phyloP scores from a whole-genome alignment of 2,329 filamentous ascomycete genomes.

The Penicillium sp. region DNA sequence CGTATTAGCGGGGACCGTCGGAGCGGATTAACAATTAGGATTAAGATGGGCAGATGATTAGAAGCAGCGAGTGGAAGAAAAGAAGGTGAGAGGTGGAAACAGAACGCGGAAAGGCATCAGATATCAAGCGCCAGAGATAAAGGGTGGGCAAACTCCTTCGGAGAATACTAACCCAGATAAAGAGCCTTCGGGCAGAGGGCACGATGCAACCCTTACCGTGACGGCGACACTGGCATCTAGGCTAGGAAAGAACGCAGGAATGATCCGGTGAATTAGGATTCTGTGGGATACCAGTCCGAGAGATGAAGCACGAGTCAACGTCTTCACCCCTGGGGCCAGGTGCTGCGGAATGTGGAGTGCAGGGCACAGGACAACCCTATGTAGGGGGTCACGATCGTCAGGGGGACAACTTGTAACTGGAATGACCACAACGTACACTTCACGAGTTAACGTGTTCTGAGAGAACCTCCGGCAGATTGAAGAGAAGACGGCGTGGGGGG shows the following conservation, averaged over 20 bases:
- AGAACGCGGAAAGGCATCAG: constrained; percentile 1
- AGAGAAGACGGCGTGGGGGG: constrained; percentile 20
- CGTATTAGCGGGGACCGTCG: constrained; percentile 29
- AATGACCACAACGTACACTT: constrained; percentile 36
- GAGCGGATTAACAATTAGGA: constrained; percentile 21
- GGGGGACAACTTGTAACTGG: constrained; percentile 31
- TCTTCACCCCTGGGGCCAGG: constrained; percentile 43
- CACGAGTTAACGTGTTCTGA: constrained; percentile 30
- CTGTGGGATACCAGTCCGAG: constrained; percentile 37
- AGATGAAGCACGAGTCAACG: constrained; percentile 49
- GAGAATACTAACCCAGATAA: constrained; percentile 44
- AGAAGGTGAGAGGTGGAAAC: constrained; percentile 13
- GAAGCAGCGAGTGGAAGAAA: constrained; percentile 7
- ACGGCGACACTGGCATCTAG: constrained; percentile 47
- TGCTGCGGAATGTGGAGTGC: constrained; percentile 41
- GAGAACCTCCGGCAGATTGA: constrained; percentile 26
- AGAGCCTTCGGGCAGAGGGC: constrained; percentile 40
- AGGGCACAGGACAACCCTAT: constrained; percentile 39
- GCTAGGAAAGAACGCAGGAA: constrained; percentile 40
- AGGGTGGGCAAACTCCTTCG: constrained; percentile 24
- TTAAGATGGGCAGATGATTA: constrained; percentile 14
- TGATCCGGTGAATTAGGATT: constrained; percentile 38
- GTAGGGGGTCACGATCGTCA: constrained; percentile 40
- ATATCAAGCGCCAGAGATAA: constrained; percentile 15
- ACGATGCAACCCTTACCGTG: constrained; percentile 45